Evolutionary conservation across 2,329 filamentous ascomycete genomes (phyloP).

Genomic region (Coniella lustricola): DNA sequence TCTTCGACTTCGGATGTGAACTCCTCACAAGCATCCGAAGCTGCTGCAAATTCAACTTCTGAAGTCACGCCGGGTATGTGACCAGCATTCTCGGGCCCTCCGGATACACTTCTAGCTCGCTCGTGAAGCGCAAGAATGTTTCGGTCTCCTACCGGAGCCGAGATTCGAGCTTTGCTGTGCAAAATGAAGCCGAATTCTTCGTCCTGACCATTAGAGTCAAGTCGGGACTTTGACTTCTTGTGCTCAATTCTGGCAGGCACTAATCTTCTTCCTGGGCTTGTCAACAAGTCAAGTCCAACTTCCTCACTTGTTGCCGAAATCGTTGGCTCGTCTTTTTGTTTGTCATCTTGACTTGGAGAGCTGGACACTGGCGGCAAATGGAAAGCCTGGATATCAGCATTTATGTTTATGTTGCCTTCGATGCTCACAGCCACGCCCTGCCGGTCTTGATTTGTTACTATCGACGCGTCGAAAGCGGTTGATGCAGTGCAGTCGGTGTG

Average conservation of each 20-base stretch:
- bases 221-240: conserved; percentile 5
- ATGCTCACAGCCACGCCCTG: too few species aligned
- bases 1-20: background rate
- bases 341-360: background rate
- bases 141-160: background rate
- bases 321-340: background rate
- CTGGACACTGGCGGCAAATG: background rate
- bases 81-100: background rate
- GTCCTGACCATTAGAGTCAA: conserved; percentile 7
- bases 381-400: too few species aligned
- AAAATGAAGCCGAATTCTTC: background rate
- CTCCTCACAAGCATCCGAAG: background rate
- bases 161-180: background rate
- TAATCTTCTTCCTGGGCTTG: background rate
- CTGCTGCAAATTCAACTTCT: background rate
- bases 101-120: background rate
- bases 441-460: too few species aligned
- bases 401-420: too few species aligned
- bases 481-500: too few species aligned
- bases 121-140: background rate
- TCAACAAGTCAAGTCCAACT: background rate
- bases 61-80: background rate
- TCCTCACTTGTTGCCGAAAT: background rate
- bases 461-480: too few species aligned
- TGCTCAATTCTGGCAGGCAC: background rate